Evolutionary conservation across 2,329 filamentous ascomycete species (phyloP).

Genomic region (Venturia nashicola): DNA sequence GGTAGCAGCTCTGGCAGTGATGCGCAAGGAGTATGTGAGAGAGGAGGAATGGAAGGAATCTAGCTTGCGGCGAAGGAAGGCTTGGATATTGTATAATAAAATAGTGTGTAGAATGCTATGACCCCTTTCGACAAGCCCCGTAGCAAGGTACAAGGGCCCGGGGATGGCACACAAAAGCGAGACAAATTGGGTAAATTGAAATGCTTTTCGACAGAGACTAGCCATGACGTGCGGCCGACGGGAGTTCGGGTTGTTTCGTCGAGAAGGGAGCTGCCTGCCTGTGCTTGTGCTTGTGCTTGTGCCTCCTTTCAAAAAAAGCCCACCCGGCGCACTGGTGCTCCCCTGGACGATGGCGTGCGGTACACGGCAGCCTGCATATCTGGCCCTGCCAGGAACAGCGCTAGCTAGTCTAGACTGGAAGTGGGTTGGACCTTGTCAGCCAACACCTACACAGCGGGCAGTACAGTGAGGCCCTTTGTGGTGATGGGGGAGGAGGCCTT

Average conservation of each 20-base stretch:
- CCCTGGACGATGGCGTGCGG: background rate
- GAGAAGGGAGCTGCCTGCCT: background rate
- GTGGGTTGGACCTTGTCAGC: conserved; percentile 1
- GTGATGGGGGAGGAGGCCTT: too few relatives aligned
- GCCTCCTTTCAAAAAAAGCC: conserved; percentile 2
- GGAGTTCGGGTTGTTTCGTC: conserved; percentile 3
- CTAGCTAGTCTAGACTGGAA: background rate
- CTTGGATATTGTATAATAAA: conserved; percentile 2
- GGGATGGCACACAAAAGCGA: conserved; percentile 7
- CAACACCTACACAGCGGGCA: too few relatives aligned
- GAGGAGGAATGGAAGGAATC: background rate
- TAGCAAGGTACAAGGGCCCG: conserved; percentile 2
- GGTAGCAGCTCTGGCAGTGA: background rate
- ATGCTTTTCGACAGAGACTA: conserved; percentile 6
- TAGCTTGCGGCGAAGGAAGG: background rate
- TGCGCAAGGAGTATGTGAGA: conserved; percentile 5
- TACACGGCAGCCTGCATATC: conserved; percentile 6
- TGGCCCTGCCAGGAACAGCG: conserved; percentile 3
- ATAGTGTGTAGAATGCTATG: background rate
- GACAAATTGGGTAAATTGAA: conserved; percentile 8
- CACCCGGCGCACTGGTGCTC: background rate
- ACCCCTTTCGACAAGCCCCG: conserved; percentile 5
- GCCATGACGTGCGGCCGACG: conserved; percentile 9
- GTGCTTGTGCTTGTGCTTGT: background rate
- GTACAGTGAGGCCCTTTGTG: too few relatives aligned